Evolutionary conservation across 1,284 basidiomycete genomes (phyloP), one percentile per base, ranked within the genome.

Genomic region (Trametes pubescens): DNA sequence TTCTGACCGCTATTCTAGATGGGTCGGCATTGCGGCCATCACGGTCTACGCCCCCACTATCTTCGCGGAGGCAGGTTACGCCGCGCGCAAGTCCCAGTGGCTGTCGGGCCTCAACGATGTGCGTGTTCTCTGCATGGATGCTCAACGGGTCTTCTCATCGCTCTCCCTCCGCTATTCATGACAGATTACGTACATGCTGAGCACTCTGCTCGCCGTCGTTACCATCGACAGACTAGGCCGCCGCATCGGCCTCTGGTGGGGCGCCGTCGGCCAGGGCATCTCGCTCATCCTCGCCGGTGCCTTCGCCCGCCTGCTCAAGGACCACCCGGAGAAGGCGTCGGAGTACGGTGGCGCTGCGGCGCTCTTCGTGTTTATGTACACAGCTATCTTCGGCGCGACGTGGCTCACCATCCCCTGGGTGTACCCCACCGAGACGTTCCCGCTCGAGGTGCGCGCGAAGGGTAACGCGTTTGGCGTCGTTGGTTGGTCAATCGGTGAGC

Each of bases 331-430:
- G 2, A 79, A 79, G 63, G 77, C 81, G 4, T 64, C 76, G 11
- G 70, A 78, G 65, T 83, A 81, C 69, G 82, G 82, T 14, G 82
- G 79, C 21, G 82, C 82, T 0, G 80, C 81, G 5, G 82, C 81
- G 11, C 78, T 81, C 68, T 83, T 82, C 73, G 78, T 84, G 34
- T 84, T 83, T 73, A 59, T 80, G 52, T 84, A 82, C 71, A 84
- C 82, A 3, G 76, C 77, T 11, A 68, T 82, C 21, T 84, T 83
- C 71, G 82, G 81, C 40, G 82, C 82, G 49, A 84, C 82, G 34
- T 88, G 86, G 84, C 81, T 88, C 43, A 87, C 87, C 24, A 84
- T 86, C 65, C 86, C 86, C 7, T 77, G 75, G 76, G 75, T 77
- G 55, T 77, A 76, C 64, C 77, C 78, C 18, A 79, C 80, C 29